Percentiles rank a stretch among this genome's conserved stretches.
Evolutionary conservation across 306 rosid species (phyloP).

Genomic region (Argentina anserina): DNA sequence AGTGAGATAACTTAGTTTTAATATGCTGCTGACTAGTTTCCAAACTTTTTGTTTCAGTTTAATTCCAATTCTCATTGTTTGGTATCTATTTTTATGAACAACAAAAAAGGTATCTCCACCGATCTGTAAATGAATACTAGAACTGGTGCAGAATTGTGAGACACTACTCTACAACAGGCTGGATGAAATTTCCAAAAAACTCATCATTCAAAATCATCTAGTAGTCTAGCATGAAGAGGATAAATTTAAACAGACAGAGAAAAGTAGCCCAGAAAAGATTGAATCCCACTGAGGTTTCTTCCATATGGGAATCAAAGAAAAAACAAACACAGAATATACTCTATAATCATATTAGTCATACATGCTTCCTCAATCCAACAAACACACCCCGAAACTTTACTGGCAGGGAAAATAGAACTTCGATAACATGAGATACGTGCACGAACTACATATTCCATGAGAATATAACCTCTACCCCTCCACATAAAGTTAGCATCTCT

Average conservation of each 20-base stretch:
- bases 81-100: not conserved
- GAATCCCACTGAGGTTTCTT: not conserved
- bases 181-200: not conserved
- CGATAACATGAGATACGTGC: not conserved
- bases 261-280: not conserved
- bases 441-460: not conserved
- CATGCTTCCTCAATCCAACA: not conserved
- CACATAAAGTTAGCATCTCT: not conserved
- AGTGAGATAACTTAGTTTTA: not conserved
- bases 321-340: not conserved
- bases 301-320: not conserved
- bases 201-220: not conserved
- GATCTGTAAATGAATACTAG: not conserved
- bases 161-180: not conserved
- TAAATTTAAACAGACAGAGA: too few species aligned
- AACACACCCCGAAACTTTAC: not conserved
- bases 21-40: not conserved
- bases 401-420: not conserved
- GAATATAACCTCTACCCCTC: not conserved
- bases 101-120: not conserved
- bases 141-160: not conserved
- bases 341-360: too few species aligned
- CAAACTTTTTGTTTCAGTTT: not conserved
- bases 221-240: not conserved
- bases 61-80: not conserved